A percentile compares a stretch with the other conserved stretches of the same genome.
Conservation (phyloP, 768 basidiomycete genomes). For the Candolleomyces aberdarensis region DNA sequence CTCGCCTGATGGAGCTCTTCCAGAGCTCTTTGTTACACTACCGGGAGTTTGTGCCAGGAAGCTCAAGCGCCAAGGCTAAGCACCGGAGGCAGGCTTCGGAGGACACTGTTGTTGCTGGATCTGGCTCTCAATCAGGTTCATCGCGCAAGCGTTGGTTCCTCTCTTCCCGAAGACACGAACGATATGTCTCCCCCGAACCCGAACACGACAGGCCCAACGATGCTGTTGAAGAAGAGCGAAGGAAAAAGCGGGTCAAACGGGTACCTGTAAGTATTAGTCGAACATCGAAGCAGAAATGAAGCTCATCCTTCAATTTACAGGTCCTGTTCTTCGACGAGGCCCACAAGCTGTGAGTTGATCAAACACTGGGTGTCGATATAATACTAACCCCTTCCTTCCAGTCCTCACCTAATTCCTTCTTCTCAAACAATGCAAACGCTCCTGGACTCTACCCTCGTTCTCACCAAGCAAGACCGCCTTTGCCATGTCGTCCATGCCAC, state of each 20-base stretch:
- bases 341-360: constrained; percentile 62
- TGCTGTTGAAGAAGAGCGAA: constrained; percentile 30
- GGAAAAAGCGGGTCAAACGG: constrained; percentile 49
- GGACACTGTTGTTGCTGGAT: constrained; percentile 34
- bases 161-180: constrained; percentile 24
- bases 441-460: constrained; percentile 80
- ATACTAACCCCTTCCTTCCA: constrained; percentile 21
- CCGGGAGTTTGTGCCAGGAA: constrained; percentile 57
- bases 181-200: constrained; percentile 9
- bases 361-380: neutral
- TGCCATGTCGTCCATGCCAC: constrained; percentile 82
- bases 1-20: constrained; percentile 81
- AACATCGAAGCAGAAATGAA: neutral
- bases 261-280: constrained; percentile 49
- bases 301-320: constrained; percentile 21
- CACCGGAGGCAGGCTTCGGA: constrained; percentile 27
- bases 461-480: constrained; percentile 85
- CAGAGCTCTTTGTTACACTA: constrained; percentile 63
- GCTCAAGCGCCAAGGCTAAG: constrained; percentile 26
- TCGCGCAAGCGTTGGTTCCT: constrained; percentile 29
- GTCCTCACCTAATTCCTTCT: constrained; percentile 73
- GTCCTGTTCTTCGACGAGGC: constrained; percentile 83
- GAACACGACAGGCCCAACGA: constrained; percentile 15
- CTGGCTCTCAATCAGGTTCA: constrained; percentile 27
- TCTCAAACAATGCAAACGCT: constrained; percentile 80